Conservation (phyloP, 2,329 filamentous ascomycete species). For the Diaporthe velutina region DNA sequence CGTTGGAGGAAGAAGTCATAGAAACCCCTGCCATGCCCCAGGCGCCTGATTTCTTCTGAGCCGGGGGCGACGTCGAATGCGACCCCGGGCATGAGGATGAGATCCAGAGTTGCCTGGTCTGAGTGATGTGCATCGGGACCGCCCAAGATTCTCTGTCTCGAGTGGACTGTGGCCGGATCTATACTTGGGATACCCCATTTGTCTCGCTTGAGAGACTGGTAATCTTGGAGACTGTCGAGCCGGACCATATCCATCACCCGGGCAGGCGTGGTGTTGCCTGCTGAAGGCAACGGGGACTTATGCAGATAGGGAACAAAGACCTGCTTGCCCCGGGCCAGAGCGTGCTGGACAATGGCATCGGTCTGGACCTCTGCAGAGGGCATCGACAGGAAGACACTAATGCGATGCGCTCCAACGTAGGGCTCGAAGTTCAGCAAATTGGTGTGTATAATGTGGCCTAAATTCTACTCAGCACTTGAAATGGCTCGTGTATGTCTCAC, state of each 20-base stretch:
- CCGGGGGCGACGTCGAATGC: slow-evolving; percentile 80
- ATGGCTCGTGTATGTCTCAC: slow-evolving; percentile 35
- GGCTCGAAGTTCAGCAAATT: slow-evolving; percentile 76
- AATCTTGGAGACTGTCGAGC: slow-evolving; percentile 80
- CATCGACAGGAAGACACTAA: slow-evolving; percentile 96
- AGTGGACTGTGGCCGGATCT: slow-evolving; percentile 71
- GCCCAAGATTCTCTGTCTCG: slow-evolving; percentile 81
- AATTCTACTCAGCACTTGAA: slow-evolving; percentile 32
- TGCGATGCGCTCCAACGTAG: slow-evolving; percentile 79
- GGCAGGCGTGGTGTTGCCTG: slow-evolving; percentile 65
- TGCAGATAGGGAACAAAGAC: slow-evolving; percentile 95
- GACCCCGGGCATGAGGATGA: slow-evolving; percentile 93
- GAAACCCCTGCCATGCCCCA: slow-evolving; percentile 96
- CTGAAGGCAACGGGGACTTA: slow-evolving; percentile 59
- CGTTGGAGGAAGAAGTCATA: slow-evolving; percentile 93
- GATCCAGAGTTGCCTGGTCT: slow-evolving; percentile 72
- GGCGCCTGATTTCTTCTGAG: slow-evolving; percentile 72
- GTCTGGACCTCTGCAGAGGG: slow-evolving; percentile 89
- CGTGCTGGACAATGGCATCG: slow-evolving; percentile 83
- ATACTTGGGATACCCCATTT: slow-evolving; percentile 97
- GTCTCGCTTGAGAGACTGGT: slow-evolving; percentile 81
- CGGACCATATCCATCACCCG: slow-evolving; percentile 95
- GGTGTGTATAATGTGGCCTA: slow-evolving; percentile 76
- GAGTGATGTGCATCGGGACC: slow-evolving; percentile 62
- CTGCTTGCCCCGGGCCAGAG: slow-evolving; percentile 80